These are phyloP conservation scores for Rhizopus arrhizus DNA, from an alignment of 371 early-diverging fungal species.

Conservation along the genomic window DNA sequence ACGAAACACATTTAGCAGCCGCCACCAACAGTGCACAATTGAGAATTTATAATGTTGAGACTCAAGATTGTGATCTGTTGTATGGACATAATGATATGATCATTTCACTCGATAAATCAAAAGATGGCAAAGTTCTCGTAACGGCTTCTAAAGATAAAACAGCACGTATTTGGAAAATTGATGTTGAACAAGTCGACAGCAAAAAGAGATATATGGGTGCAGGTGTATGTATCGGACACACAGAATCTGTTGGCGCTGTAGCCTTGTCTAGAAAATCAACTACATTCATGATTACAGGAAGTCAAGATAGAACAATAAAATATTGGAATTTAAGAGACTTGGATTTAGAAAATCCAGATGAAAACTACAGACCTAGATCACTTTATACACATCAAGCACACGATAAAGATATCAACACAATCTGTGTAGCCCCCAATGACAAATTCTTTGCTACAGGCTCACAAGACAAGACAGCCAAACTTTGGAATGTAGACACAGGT, in stretches of 20 bases:
- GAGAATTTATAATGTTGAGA: constrained; percentile 79
- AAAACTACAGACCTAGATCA: constrained; percentile 60
- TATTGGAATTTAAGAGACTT: constrained; percentile 80
- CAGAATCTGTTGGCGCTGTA: constrained; percentile 88
- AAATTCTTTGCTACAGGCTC: constrained; percentile 93
- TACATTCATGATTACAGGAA: constrained; percentile 81
- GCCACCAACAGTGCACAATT: constrained; percentile 92
- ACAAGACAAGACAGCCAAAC: constrained; percentile 95
- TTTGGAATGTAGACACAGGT: constrained; percentile 91
- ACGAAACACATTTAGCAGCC: constrained; percentile 78
- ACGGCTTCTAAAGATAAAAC: constrained; percentile 92
- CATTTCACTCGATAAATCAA: constrained; percentile 72
- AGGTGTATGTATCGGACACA: constrained; percentile 86
- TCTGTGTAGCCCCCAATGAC: constrained; percentile 92
- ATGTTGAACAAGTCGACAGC: constrained; percentile 46
- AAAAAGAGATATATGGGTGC: constrained; percentile 57
- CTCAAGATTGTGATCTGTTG: constrained; percentile 81
- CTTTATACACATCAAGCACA: constrained; percentile 92
- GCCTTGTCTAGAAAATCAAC: constrained; percentile 65
- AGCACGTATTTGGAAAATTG: constrained; percentile 77
- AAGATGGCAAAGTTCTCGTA: constrained; percentile 69
- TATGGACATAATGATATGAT: constrained; percentile 90
- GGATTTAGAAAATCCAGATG: constrained; percentile 47
- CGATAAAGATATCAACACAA: constrained; percentile 96
- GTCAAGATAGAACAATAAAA: constrained; percentile 94